A percentile compares a stretch with the other conserved stretches of the same genome.
Conservation (phyloP, 2,329 filamentous ascomycete genomes). For the Fusarium oligoseptatum region DNA sequence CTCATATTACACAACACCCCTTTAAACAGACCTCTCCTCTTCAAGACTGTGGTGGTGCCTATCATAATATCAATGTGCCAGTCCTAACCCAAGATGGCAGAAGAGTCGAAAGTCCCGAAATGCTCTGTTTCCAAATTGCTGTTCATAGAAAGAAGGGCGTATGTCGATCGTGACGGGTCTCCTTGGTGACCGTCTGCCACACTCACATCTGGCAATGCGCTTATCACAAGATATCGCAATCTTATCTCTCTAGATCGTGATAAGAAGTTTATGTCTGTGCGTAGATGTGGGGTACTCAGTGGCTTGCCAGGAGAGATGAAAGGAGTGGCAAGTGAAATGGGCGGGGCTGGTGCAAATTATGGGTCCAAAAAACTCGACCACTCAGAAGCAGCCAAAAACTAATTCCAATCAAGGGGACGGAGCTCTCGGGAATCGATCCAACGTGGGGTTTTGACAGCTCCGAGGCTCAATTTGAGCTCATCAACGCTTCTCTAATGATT, state of each 20-base stretch:
- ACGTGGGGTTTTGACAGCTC: constrained; percentile 7
- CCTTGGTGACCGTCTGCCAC: neutral
- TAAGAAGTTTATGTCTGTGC: neutral
- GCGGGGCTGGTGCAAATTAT: neutral
- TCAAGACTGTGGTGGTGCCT: neutral
- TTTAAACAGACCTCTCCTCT: neutral
- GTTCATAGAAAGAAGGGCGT: neutral
- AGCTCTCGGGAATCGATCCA: constrained; percentile 1
- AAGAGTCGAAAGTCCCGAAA: neutral
- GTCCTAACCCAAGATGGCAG: neutral
- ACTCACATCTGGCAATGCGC: neutral
- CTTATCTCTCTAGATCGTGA: neutral
- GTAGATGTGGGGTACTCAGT: neutral
- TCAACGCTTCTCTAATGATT: neutral
- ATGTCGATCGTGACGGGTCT: neutral
- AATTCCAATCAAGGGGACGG: constrained; percentile 5
- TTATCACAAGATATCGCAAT: neutral
- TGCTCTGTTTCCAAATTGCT: neutral
- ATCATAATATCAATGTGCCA: neutral
- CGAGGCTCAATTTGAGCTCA: neutral
- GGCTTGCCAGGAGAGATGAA: neutral
- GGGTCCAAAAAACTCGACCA: neutral
- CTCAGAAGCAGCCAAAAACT: constrained; percentile 5
- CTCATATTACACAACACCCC: neutral
- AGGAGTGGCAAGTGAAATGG: neutral